These are phyloP conservation scores for Lanmaoa pseudosensibilis DNA, from an alignment of 768 basidiomycete genomes.

Conservation along the genomic window DNA sequence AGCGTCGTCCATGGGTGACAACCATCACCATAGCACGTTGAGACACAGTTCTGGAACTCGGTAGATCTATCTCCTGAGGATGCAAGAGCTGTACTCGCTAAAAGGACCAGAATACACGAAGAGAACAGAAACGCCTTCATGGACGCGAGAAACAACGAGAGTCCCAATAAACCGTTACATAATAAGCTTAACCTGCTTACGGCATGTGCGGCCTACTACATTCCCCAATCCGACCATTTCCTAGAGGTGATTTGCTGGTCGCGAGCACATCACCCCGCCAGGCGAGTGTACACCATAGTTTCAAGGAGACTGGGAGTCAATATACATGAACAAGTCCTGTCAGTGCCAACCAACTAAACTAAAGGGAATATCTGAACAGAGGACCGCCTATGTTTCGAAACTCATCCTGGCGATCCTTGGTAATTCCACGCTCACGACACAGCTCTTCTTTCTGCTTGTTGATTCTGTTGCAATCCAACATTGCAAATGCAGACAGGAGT, in stretches of 20 bases:
- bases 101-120: conserved; percentile 17
- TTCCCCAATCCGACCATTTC: too few relatives aligned
- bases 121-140: conserved; percentile 18
- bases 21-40: conserved; percentile 30
- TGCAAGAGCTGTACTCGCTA: conserved; percentile 4
- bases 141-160: neutral
- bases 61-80: conserved; percentile 38
- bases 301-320: too few relatives aligned
- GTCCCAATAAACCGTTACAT: conserved; percentile 8
- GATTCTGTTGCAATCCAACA: conserved; percentile 49
- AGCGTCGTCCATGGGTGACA: conserved; percentile 40
- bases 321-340: neutral
- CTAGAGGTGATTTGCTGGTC: too few relatives aligned
- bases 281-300: too few relatives aligned
- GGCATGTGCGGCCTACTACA: too few relatives aligned
- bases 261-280: too few relatives aligned
- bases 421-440: conserved; percentile 46
- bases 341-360: neutral
- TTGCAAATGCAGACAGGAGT: conserved; percentile 40
- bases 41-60: conserved; percentile 39
- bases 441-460: conserved; percentile 49
- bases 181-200: conserved; percentile 12
- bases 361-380: conserved; percentile 46
- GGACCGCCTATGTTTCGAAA: conserved; percentile 55
- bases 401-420: conserved; percentile 38